Evolutionary conservation across 2,329 filamentous ascomycete species (phyloP).

Genomic region (Venturiaceae sp.): DNA sequence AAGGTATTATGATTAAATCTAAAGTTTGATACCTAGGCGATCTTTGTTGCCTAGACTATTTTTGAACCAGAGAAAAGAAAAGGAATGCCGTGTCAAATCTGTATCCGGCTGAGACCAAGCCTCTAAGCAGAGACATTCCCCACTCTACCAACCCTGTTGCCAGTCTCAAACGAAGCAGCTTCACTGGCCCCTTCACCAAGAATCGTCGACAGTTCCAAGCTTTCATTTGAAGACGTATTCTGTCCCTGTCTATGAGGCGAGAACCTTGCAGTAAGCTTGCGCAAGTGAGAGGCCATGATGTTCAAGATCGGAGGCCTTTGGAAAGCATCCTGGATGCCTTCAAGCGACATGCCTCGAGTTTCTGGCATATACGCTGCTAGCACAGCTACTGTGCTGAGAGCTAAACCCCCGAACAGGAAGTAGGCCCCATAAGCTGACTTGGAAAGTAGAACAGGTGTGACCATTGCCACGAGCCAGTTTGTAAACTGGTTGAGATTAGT

Average conservation of each 20-base stretch:
- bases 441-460: constrained; percentile 40
- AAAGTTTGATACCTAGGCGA: no score
- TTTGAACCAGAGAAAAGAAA: no score
- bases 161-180: no score
- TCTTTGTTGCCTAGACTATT: no score
- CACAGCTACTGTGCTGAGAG: constrained; percentile 15
- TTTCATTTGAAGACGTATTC: background rate
- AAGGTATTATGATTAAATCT: no score
- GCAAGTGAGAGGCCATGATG: background rate
- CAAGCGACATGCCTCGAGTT: constrained; percentile 38
- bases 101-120: no score
- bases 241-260: background rate
- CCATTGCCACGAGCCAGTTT: constrained; percentile 25
- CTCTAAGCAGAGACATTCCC: no score
- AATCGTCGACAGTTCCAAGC: background rate
- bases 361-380: constrained; percentile 38
- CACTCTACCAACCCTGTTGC: background rate
- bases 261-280: background rate
- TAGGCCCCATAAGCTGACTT: constrained; percentile 23
- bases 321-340: constrained; percentile 40
- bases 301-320: constrained; percentile 12
- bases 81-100: no score
- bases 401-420: constrained; percentile 21
- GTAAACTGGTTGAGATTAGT: constrained; percentile 17
- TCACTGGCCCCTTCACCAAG: background rate